phyloP scores from a whole-genome alignment of 2,329 filamentous ascomycete species.

The Chaetomium sp. region DNA sequence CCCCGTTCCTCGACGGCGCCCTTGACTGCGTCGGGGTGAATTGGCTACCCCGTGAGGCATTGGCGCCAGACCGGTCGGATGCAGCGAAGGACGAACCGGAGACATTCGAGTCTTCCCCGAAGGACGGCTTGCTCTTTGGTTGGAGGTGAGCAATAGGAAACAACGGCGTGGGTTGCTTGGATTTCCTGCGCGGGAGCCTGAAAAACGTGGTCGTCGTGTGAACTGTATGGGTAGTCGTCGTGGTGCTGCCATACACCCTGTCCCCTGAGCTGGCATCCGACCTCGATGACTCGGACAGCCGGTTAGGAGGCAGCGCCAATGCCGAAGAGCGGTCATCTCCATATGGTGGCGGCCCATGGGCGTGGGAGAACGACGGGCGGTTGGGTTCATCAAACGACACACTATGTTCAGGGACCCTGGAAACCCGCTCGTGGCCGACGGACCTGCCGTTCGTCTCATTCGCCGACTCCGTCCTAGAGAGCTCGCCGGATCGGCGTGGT shows the following conservation, averaged over 20 bases:
- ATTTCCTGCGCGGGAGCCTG: slow-evolving; percentile 73
- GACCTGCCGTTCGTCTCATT: slow-evolving; percentile 35
- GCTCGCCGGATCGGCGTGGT: slow-evolving; percentile 56
- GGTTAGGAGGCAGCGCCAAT: slow-evolving; percentile 63
- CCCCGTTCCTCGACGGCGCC: slow-evolving; percentile 34
- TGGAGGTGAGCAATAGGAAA: slow-evolving; percentile 86
- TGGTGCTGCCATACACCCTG: slow-evolving; percentile 59
- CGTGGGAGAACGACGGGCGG: slow-evolving; percentile 48
- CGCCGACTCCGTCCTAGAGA: slow-evolving; percentile 43
- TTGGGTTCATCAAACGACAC: slow-evolving; percentile 65
- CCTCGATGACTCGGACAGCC: slow-evolving; percentile 82
- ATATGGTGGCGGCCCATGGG: slow-evolving; percentile 53
- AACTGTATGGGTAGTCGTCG: slow-evolving; percentile 64
- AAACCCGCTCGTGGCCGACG: slow-evolving; percentile 45
- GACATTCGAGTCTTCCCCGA: slow-evolving; percentile 40
- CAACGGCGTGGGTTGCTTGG: slow-evolving; percentile 71
- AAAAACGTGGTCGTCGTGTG: slow-evolving; percentile 75
- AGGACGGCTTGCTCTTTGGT: slow-evolving; percentile 61
- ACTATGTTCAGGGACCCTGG: slow-evolving; percentile 44
- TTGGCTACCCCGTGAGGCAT: slow-evolving; percentile 29
- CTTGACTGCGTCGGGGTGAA: slow-evolving; percentile 40
- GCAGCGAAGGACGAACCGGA: slow-evolving; percentile 51
- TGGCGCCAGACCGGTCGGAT: slow-evolving; percentile 34
- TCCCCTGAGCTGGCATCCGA: slow-evolving; percentile 83
- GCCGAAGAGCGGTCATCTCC: slow-evolving; percentile 63